phyloP scores from a whole-genome alignment of 2,329 filamentous ascomycete species.

The Penicillium paneum region DNA sequence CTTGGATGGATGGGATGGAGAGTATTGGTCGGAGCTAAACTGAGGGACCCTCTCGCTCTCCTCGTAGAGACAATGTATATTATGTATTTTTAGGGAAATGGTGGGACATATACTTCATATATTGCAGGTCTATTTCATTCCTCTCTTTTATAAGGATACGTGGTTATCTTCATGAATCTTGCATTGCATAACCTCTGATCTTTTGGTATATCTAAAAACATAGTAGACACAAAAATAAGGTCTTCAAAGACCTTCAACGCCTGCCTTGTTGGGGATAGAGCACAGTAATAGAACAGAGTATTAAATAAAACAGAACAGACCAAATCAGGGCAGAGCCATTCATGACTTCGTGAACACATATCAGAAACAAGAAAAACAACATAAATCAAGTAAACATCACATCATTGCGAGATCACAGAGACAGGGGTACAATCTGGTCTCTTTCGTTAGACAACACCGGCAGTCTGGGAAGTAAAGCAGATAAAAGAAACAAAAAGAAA shows the following conservation, averaged over 20 bases:
- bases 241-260: background rate
- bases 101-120: background rate
- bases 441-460: conserved; percentile 11
- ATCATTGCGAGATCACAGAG: conserved; percentile 14
- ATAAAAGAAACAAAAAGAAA: background rate
- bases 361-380: background rate
- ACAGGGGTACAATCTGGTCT: conserved; percentile 1
- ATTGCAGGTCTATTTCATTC: background rate
- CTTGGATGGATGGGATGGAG: conserved; percentile 77
- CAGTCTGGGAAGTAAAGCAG: conserved; percentile 5
- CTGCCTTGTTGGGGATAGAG: background rate
- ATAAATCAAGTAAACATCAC: conserved; percentile 15
- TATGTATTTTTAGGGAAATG: background rate
- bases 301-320: background rate
- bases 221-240: background rate
- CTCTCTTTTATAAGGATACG: background rate
- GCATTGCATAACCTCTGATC: background rate
- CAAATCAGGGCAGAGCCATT: conserved; percentile 2
- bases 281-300: background rate
- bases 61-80: background rate
- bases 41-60: background rate
- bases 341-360: conserved; percentile 23
- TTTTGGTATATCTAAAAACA: background rate
- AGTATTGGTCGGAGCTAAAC: conserved; percentile 50
- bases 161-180: background rate